These are phyloP conservation scores for Ajuga reptans DNA, from an alignment of 305 asterid species.

Conservation along the genomic window DNA sequence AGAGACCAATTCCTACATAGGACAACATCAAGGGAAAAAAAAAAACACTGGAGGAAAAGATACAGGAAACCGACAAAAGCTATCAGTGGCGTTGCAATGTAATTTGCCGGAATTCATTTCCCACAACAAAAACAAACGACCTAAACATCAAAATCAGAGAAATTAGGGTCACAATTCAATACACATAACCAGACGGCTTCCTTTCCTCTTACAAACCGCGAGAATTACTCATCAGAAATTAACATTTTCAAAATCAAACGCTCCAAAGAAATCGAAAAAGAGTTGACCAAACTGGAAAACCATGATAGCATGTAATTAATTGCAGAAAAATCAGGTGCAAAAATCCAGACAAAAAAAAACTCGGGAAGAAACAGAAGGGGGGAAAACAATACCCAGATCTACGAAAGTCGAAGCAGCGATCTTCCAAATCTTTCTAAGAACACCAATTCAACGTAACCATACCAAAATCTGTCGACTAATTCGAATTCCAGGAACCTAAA, in stretches of 20 bases:
- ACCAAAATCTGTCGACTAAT: neutral
- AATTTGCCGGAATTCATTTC: neutral
- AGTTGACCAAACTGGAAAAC: conserved; percentile 26
- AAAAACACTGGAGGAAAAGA: neutral
- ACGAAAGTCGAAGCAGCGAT: conserved; percentile 18
- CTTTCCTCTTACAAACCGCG: neutral
- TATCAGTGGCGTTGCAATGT: neutral
- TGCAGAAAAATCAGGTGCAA: neutral
- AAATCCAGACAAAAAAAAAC: neutral
- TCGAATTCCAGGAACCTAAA: neutral
- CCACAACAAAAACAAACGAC: neutral
- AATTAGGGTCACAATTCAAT: conserved; percentile 1
- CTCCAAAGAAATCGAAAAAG: conserved; percentile 1
- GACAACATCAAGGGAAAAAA: neutral
- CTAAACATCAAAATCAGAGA: conserved; percentile 4
- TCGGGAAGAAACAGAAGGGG: neutral
- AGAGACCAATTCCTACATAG: neutral
- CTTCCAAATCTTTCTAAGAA: conserved; percentile 20
- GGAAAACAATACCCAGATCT: conserved; percentile 38
- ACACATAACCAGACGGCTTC: neutral
- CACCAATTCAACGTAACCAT: conserved; percentile 8
- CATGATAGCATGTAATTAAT: conserved; percentile 3
- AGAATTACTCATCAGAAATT: conserved; percentile 3
- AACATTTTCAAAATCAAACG: conserved; percentile 10
- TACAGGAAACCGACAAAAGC: neutral